A percentile compares a stretch with the other conserved stretches of the same genome.
Evolutionary conservation across 805 yeast genomes (phyloP).

Genomic region (Scheffersomyces amazonensis): DNA sequence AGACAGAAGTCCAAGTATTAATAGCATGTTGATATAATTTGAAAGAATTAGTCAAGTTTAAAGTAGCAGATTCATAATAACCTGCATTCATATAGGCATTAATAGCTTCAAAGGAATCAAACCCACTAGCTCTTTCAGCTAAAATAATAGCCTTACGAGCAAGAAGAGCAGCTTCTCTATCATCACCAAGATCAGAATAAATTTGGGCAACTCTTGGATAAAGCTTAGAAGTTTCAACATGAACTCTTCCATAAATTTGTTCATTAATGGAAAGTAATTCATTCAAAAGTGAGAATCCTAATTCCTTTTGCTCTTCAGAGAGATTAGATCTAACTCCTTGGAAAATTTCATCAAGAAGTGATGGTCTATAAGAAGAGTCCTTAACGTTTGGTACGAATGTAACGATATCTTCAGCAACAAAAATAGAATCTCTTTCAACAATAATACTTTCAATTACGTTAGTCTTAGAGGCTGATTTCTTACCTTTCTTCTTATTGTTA

Average conservation of each 20-base stretch:
- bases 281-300: constrained; percentile 60
- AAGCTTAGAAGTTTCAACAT: constrained; percentile 72
- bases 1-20: constrained; percentile 54
- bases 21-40: constrained; percentile 60
- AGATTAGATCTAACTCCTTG: constrained; percentile 51
- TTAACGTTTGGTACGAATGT: constrained; percentile 75
- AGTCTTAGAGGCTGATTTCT: constrained; percentile 15
- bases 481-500: constrained; percentile 33
- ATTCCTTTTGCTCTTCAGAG: constrained; percentile 42
- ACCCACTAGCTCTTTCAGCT: constrained; percentile 77
- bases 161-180: constrained; percentile 57
- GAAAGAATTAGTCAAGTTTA: constrained; percentile 59
- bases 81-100: constrained; percentile 75
- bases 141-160: constrained; percentile 69
- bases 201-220: constrained; percentile 64
- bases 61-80: constrained; percentile 60
- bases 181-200: constrained; percentile 57
- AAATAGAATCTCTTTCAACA: constrained; percentile 37
- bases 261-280: constrained; percentile 75
- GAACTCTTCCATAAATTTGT: constrained; percentile 79
- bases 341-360: constrained; percentile 72
- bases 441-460: constrained; percentile 8
- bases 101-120: constrained; percentile 75
- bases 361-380: constrained; percentile 63
- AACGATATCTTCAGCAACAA: constrained; percentile 59